These are phyloP conservation scores for Metschnikowia kunwiensis DNA, from an alignment of 805 yeast genomes.

Conservation along the genomic window DNA sequence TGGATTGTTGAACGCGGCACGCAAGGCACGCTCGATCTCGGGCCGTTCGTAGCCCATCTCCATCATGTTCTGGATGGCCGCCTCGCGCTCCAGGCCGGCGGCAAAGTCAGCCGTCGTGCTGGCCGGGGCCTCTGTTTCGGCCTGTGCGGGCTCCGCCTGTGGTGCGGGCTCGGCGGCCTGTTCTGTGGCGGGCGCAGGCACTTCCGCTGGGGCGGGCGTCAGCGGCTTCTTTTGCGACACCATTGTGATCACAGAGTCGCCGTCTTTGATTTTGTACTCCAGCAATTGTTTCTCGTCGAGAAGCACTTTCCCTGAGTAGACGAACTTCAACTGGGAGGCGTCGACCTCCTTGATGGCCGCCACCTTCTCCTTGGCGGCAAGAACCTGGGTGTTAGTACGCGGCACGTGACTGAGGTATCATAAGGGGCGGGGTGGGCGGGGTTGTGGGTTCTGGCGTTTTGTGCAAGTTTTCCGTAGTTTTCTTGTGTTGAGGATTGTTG, in stretches of 20 bases:
- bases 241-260: constrained; percentile 92
- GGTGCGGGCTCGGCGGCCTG: constrained; percentile 4
- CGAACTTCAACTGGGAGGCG: constrained; percentile 75
- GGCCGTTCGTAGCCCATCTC: constrained; percentile 94
- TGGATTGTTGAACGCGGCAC: constrained; percentile 96
- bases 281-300: constrained; percentile 77
- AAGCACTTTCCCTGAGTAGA: constrained; percentile 87
- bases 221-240: constrained; percentile 47
- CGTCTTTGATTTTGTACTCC: constrained; percentile 72
- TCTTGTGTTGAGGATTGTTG: too few relatives aligned
- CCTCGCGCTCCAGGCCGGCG: constrained; percentile 73
- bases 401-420: too few relatives aligned
- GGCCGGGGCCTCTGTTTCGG: neutral
- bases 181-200: constrained; percentile 2
- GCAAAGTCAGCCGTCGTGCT: constrained; percentile 55
- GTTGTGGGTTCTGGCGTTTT: too few relatives aligned
- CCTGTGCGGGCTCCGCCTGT: too few relatives aligned
- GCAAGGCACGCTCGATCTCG: constrained; percentile 84
- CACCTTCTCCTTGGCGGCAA: constrained; percentile 68
- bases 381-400: constrained; percentile 38
- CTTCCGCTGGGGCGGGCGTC: constrained; percentile 19
- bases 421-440: too few relatives aligned
- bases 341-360: constrained; percentile 69
- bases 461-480: too few relatives aligned
- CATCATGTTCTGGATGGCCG: constrained; percentile 76